These are phyloP conservation scores for Aspergillus unguis DNA, from an alignment of 2,329 filamentous ascomycete genomes.

Conservation along the genomic window DNA sequence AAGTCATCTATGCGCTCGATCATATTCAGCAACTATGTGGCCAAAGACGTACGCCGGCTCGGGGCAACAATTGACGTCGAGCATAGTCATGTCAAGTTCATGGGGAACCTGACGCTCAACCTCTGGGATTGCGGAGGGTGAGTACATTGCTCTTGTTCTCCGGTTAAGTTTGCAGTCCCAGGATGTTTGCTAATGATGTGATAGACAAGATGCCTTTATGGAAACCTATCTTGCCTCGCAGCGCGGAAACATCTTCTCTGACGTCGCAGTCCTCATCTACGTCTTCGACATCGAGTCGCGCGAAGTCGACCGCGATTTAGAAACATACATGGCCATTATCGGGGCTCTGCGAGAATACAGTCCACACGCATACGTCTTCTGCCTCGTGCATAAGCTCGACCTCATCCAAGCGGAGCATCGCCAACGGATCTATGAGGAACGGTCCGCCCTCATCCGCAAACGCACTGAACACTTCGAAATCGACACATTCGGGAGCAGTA, in stretches of 20 bases:
- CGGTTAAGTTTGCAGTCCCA: neutral
- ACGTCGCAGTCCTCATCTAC: constrained; percentile 96
- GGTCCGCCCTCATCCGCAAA: constrained; percentile 70
- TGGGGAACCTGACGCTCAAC: constrained; percentile 95
- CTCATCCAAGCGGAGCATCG: constrained; percentile 78
- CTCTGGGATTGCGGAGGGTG: constrained; percentile 96
- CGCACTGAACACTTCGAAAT: constrained; percentile 72
- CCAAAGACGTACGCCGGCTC: constrained; percentile 85
- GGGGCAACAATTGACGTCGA: constrained; percentile 98
- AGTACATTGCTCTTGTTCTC: constrained; percentile 27
- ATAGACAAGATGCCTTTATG: constrained; percentile 95
- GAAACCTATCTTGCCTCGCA: constrained; percentile 97
- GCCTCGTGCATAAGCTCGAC: constrained; percentile 98
- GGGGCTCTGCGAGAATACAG: constrained; percentile 84
- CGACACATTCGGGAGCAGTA: constrained; percentile 89
- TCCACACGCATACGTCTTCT: constrained; percentile 77
- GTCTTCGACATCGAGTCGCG: constrained; percentile 98
- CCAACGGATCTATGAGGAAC: constrained; percentile 78
- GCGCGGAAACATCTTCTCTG: constrained; percentile 92
- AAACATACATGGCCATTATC: constrained; percentile 89
- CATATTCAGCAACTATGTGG: constrained; percentile 98
- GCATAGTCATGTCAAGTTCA: constrained; percentile 96
- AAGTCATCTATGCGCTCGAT: constrained; percentile 99
- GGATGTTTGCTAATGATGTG: neutral
- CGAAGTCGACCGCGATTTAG: constrained; percentile 87